phyloP scores from a whole-genome alignment of 179 eudicot species.

The Silene noctiflora region DNA sequence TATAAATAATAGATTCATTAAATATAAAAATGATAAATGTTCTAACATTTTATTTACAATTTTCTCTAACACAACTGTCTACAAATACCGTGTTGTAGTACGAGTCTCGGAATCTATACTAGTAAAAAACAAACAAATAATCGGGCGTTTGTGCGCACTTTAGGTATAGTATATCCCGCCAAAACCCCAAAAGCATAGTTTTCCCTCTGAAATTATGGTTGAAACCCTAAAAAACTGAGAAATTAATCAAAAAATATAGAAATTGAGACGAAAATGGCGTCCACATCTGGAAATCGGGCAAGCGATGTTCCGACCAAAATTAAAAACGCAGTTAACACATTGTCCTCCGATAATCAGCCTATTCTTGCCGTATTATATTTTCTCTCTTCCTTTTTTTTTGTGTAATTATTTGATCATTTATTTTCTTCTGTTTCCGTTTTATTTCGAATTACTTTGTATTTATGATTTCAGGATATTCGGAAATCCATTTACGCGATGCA shows the following conservation, averaged over 20 bases:
- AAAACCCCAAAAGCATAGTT: neutral
- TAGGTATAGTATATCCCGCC: neutral
- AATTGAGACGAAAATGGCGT: constrained; percentile 26
- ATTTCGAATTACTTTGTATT: neutral
- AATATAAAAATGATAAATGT: no score
- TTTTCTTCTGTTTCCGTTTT: neutral
- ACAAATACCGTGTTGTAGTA: no score
- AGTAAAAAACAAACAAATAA: no score
- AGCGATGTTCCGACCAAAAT: constrained; percentile 4
- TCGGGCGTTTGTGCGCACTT: no score
- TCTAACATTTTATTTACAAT: no score
- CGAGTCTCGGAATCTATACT: no score
- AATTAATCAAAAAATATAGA: neutral
- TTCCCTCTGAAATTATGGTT: no score
- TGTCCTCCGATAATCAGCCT: constrained; percentile 27
- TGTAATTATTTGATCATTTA: neutral
- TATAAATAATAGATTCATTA: no score
- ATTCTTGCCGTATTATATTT: constrained; percentile 28
- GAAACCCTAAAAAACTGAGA: neutral
- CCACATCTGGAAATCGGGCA: constrained; percentile 25
- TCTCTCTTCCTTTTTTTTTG: neutral
- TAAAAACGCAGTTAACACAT: neutral
- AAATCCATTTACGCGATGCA: constrained; percentile 43
- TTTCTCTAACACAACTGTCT: no score
- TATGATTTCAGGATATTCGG: constrained; percentile 54